Base-by-base conservation (phyloP, 1,139 yeast species). In the Meyerozyma sp. region DNA sequence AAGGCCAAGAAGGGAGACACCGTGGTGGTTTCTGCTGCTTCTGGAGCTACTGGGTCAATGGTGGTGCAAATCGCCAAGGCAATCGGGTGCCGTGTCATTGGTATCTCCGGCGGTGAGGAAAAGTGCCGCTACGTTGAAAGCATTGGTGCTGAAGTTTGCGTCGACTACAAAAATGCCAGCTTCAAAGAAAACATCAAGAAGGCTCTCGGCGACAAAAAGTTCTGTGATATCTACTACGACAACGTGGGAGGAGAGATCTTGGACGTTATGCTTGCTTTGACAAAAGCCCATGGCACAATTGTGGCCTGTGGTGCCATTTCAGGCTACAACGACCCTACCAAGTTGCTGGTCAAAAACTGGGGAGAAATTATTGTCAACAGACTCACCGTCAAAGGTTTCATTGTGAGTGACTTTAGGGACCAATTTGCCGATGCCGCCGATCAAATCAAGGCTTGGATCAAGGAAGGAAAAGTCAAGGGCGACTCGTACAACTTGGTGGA, bases 21-120 rank as follows among this genome's bases (percentile, higher is more conserved):
- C 8, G 73, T 79, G 44, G 59, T 80, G 40, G 69, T 82, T 30
- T 77, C 84, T 25, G 88, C 86, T 45, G 89, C 89, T 21, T 77
- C 85, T 7, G 84, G 90, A 48, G 87, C 87, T 25, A 82, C 83
- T 32, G 89, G 90, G 26, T 70, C 81, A n/a, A 62, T 74, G 44
- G 81, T 70, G 30, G 77, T 81, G 35, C 88, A 82, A 59, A 55
- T 82, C 26, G 83, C 87, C 40, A 70, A 79, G 49, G 34, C 34
- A 10, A 30, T 30, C 9, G 34, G 34, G 8, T 30, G 34, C 10
- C 16, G 14, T 14, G 84, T 83, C 30, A 70, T 82, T 57, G 89
- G 84, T 43, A 73, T 82, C 52, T 81, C 87, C 18, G 86, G 89
- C 46, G 75, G 82, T 16, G 66, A 63, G 13, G 83, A 70, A 18